Evolutionary conservation across 768 basidiomycete genomes (phyloP), one percentile per base, ranked within the genome.

Genomic region (Suillus discolor): DNA sequence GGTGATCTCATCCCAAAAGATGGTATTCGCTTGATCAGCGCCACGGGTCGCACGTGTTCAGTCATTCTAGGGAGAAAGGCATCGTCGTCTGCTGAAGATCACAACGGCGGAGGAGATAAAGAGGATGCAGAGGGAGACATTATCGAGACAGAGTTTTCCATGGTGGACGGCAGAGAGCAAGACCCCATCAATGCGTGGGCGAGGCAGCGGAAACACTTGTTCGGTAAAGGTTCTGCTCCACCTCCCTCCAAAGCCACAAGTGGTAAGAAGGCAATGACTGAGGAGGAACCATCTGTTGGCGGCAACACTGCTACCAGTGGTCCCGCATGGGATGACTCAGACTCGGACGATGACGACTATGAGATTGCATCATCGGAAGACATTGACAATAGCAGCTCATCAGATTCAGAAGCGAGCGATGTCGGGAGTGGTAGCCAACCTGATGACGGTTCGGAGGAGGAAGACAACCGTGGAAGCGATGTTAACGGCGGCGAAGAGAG

Each of bases 91-190:
- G 62, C 57, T 6, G 49, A 34, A 1, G 65, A 20, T 0, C 67
- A 63, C 7, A 64, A 61, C 25, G 20, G 23, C 41, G 62, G 31
- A 2, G 78, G 71, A 15, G 75, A 71, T 1, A 77, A 73, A n/a
- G 78, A 75, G 31, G 81, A 78, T 23, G 79, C 76, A 2, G 84
- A 81, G 36, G 83, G 79, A 9, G 79, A 81, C 9, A 82, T 82
- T 0, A 78, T 85, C 54, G 90, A 91, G 73, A 86, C 86, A 1
- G 86, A 87, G 71, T 90, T 93, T 71, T 82, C 83, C 38, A 87
- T 92, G 84, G 82, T 93, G 5, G 92, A 93, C 67, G 86, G 85
- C 34, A 81, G 80, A 68, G 91, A 93, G 72, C 84, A 87, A 70
- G 86, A 87, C 44, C 83, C 84, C 28, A 87, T 93, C 59, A 78